Conservation (phyloP, 177 flowering plant species). For the Telopea speciosissima region DNA sequence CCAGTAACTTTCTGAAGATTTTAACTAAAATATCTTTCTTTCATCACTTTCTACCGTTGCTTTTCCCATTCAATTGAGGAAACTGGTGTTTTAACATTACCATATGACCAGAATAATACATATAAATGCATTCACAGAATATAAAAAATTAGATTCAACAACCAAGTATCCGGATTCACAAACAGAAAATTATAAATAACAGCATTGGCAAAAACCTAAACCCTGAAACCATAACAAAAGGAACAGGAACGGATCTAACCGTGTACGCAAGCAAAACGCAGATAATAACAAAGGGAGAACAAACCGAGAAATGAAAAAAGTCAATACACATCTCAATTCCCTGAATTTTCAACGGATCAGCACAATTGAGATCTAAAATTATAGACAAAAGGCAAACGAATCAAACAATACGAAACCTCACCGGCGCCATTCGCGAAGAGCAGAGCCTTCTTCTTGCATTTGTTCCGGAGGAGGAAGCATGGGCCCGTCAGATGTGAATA, state of each 20-base stretch:
- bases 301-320: background rate
- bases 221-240: background rate
- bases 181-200: background rate
- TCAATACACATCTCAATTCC: background rate
- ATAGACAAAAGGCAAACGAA: background rate
- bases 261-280: background rate
- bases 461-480: slow-evolving; percentile 78
- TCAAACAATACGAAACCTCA: slow-evolving; percentile 22
- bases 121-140: background rate
- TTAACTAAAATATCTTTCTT: background rate
- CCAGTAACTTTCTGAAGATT: background rate
- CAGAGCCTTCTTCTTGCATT: slow-evolving; percentile 80
- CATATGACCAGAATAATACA: no score
- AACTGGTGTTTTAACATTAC: no score
- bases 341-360: slow-evolving; percentile 6
- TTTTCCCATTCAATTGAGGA: no score
- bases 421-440: slow-evolving; percentile 93
- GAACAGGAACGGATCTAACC: slow-evolving; percentile 4
- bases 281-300: background rate
- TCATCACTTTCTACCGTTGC: no score
- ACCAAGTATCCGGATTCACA: background rate
- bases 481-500: slow-evolving; percentile 81
- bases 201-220: background rate
- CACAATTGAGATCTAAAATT: slow-evolving; percentile 7
- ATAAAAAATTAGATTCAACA: background rate